phyloP scores from a whole-genome alignment of 257 asterid species.

The Fraxinus cuspidata region DNA sequence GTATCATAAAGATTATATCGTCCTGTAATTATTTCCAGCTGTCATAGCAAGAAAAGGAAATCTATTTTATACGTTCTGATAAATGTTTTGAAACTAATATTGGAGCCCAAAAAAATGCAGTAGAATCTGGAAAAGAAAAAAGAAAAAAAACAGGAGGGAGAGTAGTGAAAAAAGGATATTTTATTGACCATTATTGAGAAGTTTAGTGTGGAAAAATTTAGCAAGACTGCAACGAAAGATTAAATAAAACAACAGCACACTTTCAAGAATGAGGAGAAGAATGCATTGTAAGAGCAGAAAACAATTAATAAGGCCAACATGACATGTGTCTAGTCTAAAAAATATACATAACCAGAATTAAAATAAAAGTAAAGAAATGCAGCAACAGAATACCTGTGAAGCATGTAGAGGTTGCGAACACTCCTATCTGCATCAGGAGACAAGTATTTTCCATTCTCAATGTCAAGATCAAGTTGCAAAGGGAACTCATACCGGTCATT shows the following conservation, averaged over 20 bases:
- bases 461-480: constrained; percentile 87
- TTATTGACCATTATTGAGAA: constrained; percentile 15
- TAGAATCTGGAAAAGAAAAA: not conserved
- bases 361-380: constrained; percentile 5
- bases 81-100: not conserved
- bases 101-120: not conserved
- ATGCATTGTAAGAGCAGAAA: not conserved
- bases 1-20: not conserved
- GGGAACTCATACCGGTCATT: constrained; percentile 95
- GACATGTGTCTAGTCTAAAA: constrained; percentile 7
- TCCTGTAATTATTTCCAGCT: constrained; percentile 11
- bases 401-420: constrained; percentile 78
- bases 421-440: constrained; percentile 85
- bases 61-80: not conserved
- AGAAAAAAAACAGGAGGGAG: not conserved
- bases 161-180: constrained; percentile 8
- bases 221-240: constrained; percentile 14
- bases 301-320: not conserved
- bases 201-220: constrained; percentile 2
- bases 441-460: constrained; percentile 77
- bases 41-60: not conserved
- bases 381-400: constrained; percentile 64
- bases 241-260: constrained; percentile 3
- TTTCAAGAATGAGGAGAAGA: not conserved
- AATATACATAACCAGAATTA: constrained; percentile 13